Conservation (phyloP, 768 basidiomycete genomes). For the Podaxis mareebaensis region DNA sequence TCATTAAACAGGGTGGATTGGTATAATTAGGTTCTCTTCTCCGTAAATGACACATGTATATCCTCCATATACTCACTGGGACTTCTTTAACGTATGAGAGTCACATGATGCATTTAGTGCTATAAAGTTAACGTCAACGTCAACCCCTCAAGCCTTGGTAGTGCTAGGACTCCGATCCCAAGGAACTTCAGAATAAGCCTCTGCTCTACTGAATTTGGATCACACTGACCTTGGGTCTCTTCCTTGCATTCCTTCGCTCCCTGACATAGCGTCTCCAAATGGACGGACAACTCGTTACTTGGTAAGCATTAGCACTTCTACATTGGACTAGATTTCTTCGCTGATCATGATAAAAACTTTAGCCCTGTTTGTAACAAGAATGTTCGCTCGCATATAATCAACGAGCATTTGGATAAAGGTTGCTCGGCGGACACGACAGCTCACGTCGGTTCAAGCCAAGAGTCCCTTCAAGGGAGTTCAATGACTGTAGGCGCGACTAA, state of each 20-base stretch:
- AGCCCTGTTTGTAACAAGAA: constrained; percentile 51
- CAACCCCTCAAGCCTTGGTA: not conserved
- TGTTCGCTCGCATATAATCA: constrained; percentile 45
- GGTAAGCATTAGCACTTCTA: not conserved
- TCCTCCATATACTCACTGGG: not conserved
- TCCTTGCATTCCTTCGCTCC: not conserved
- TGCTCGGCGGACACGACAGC: constrained; percentile 29
- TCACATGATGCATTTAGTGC: not conserved
- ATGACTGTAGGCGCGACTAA: constrained; percentile 13
- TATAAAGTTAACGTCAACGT: not conserved
- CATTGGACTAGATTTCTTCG: not conserved
- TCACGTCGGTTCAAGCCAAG: constrained; percentile 11
- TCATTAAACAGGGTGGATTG: constrained; percentile 14
- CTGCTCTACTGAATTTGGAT: not conserved
- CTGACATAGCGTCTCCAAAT: not conserved
- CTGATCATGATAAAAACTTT: not conserved
- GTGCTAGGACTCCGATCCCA: not conserved
- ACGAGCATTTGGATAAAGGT: constrained; percentile 50
- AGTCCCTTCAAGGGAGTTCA: not conserved
- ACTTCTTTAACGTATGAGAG: not conserved
- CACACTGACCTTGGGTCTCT: not conserved
- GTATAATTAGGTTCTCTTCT: not conserved
- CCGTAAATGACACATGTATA: not conserved
- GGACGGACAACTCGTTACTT: constrained; percentile 10
- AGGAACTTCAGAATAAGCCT: not conserved